Evolutionary conservation across 2,329 filamentous ascomycete genomes (phyloP), one percentile per base, ranked within the genome.

Genomic region (Scedosporium apiospermum): DNA sequence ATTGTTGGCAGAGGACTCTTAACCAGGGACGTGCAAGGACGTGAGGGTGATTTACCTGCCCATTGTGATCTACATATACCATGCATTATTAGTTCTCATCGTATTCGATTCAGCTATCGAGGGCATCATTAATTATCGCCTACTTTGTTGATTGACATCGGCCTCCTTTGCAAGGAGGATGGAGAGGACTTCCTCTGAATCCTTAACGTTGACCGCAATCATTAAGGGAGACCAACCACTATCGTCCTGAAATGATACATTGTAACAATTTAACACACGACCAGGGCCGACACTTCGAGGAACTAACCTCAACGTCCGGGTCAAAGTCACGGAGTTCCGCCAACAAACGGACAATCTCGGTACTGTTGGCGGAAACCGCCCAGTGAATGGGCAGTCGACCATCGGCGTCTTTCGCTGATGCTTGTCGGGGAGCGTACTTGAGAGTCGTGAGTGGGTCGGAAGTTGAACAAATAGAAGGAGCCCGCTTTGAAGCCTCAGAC

Each of bases 331-430:
- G 87, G 65, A 81, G 79, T 63, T 89, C 82, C 2, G 89, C 82
- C 3, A 98, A 80, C 21, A 93, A 72, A 59, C 88, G 80, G 18
- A 90, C 86, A 64, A 97, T 91, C 26, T 87, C 83, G 6, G 88
- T 76, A 67, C 86, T 88, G 72, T 95, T 96, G 74, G 90, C 89
- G 23, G 93, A 95, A 1, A 87, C 85, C 0, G 95, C 93, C 95
- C 95, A 99, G 79, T 99, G 95, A 63, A 98, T 86, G 2, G 95
- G 88, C 44, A 96, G 84, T 55, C 95, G 90, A 16, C 91, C 91
- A 73, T 99, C 95, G 58, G 90, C 88, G 70, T 99, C 95, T 69
- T 87, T 85, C 63, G 75, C 75, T 57, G 78, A 80, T 27, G 90
- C 87, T 46, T 96, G 83, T 69, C 90, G 93, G 2, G 90, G 87